Evolutionary conservation across 108 stramenopile genomes (phyloP), one percentile per base, ranked within the genome.

Genomic region (Parietichytrium sp.): DNA sequence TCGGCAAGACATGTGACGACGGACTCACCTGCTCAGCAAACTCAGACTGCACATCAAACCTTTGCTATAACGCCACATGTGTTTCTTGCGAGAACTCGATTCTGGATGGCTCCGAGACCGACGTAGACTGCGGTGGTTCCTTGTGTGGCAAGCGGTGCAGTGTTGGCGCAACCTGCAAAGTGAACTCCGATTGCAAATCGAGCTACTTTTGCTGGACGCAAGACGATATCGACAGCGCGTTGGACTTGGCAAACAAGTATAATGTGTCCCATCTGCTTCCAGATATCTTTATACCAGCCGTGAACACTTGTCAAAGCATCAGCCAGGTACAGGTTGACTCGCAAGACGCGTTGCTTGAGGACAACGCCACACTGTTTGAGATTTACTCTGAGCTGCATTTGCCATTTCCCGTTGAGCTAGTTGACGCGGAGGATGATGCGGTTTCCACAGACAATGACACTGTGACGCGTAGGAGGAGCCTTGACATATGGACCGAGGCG

Each of bases 131-230:
- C 42, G 61, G 61, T n/a, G 61, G 61, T 7, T 18, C 13, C 13
- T 33, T 38, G 6, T 72, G 61, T 42, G 18, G 38, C 42, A 7
- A 13, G 10, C 61, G 61, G 10, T 72, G 61, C 61, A 42, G 45
- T 42, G 1, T 45, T 20, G 61, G 42, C 3, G 15, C 18, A 27
- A 25, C 10, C 0, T 72, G 61, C 42, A 8, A 10, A 13, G 33
- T 20, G 33, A 72, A 12, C 38, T 72, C 61, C 10, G 61, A 72
- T 42, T 72, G 61, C 33, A 25, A 45, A n/a, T 23, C 36, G 10
- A 20, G 20, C 3, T 23, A 33, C 42, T 72, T 72, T 72, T 72
- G 61, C 61, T 72, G 61, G 61, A 72, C 61, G 33, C 29, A 72
- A 12, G 20, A 18, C 10, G 61, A 72, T 33, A 33, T 72, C 42